Evolutionary conservation across 345 rosid species (phyloP).

Genomic region (Populus alba): DNA sequence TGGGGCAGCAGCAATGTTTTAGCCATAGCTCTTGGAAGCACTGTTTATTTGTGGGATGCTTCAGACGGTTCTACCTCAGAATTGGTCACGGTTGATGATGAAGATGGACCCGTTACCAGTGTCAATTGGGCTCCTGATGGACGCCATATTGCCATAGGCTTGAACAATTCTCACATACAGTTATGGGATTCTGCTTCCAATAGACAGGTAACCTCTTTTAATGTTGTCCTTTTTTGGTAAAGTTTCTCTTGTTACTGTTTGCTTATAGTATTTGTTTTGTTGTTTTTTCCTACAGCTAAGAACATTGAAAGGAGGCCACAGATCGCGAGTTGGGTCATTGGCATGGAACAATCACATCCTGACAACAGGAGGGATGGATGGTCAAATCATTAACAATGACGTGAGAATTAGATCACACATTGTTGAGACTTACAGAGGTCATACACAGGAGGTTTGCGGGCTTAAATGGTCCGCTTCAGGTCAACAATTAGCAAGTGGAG

Average conservation of each 20-base stretch:
- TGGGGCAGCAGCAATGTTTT: conserved; percentile 24
- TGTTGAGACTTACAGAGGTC: conserved; percentile 1
- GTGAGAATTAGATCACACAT: conserved; percentile 3
- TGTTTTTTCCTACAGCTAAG: not conserved
- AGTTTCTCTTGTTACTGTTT: not conserved
- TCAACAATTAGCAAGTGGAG: conserved; percentile 18
- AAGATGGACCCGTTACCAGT: conserved; percentile 43
- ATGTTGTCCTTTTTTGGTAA: not conserved
- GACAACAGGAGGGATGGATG: conserved; percentile 16
- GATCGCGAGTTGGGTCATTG: conserved; percentile 1
- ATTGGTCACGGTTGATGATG: conserved; percentile 41
- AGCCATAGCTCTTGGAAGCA: conserved; percentile 17
- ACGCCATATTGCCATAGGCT: conserved; percentile 38
- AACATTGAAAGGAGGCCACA: conserved; percentile 10
- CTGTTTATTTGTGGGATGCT: conserved; percentile 19
- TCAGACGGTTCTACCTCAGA: conserved; percentile 30
- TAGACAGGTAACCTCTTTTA: not conserved
- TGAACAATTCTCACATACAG: conserved; percentile 43
- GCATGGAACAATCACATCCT: conserved; percentile 26
- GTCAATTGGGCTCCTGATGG: conserved; percentile 56
- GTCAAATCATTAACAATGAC: conserved; percentile 5
- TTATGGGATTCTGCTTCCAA: conserved; percentile 40
- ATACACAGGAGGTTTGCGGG: not conserved
- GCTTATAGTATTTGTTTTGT: not conserved
- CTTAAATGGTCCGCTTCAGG: conserved; percentile 8